A percentile compares a stretch with the other conserved stretches of the same genome.
Conservation (phyloP, 768 basidiomycete genomes). For the Suillus alpinus region DNA sequence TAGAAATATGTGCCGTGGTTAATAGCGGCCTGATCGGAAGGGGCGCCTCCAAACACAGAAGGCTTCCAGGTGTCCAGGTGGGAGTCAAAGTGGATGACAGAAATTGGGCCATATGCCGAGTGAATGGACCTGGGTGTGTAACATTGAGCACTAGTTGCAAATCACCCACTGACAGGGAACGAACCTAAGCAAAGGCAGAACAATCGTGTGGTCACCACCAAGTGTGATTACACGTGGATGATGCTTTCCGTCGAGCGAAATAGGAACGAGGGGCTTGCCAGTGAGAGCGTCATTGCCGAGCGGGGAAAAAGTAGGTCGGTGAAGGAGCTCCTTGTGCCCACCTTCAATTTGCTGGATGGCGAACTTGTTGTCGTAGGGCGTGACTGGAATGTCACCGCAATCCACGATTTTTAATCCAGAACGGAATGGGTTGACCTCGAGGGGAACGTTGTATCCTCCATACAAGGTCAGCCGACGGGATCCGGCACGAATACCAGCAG, state of each 20-base stretch:
- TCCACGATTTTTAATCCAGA: conserved; percentile 69
- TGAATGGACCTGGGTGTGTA: conserved; percentile 57
- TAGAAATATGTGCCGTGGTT: conserved; percentile 93
- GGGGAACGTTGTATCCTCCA: conserved; percentile 77
- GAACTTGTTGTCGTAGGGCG: conserved; percentile 71
- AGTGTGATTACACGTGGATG: conserved; percentile 82
- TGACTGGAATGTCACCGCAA: conserved; percentile 77
- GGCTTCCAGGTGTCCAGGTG: conserved; percentile 83
- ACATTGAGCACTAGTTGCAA: not conserved
- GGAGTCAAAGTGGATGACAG: conserved; percentile 85
- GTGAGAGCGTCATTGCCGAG: conserved; percentile 62
- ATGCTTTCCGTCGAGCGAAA: conserved; percentile 66
- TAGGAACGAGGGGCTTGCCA: conserved; percentile 52
- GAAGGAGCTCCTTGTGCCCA: conserved; percentile 68
- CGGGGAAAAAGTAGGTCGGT: conserved; percentile 58
- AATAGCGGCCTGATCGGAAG: conserved; percentile 68
- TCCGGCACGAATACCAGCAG: conserved; percentile 77
- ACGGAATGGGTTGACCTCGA: conserved; percentile 69
- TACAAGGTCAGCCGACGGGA: conserved; percentile 73
- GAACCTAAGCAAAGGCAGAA: conserved; percentile 48
- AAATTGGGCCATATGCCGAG: conserved; percentile 75
- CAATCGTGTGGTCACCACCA: conserved; percentile 88
- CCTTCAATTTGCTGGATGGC: conserved; percentile 75
- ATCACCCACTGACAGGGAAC: conserved; percentile 24
- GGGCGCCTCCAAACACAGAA: conserved; percentile 70